Evolutionary conservation across 2,329 filamentous ascomycete species (phyloP), one percentile per base, ranked within the genome.

Genomic region (Fusarium pseudoanthophilum): DNA sequence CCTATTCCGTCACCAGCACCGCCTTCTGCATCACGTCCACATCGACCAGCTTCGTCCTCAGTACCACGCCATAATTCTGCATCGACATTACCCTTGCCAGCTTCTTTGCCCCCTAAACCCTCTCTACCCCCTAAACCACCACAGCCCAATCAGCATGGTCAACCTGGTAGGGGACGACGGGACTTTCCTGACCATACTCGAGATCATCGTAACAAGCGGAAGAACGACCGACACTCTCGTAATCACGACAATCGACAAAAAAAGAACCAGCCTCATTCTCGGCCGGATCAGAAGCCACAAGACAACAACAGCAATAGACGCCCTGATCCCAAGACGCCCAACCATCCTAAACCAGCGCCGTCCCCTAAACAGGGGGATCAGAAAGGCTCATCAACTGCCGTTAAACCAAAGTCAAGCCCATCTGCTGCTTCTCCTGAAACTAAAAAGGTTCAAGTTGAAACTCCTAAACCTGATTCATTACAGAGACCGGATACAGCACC

Each of bases 101-200:
- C 80, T n/a, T 78, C 76, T 11, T 77, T 82, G 13, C 80, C 80
- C 11, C 79, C 80, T 10, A 82, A 79, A 51, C 80, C 80, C 6
- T 77, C 80, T 51, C 75, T 80, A 18, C 79, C 79, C 6, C 76
- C 79, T 18, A 81, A 80, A 52, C 79, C 79, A 10, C 70, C 80
- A 73, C 24, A 77, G 21, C 59, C 69, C n/a, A 68, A 64, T 15
- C 67, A 69, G 51, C 67, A 69, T 49, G 65, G 65, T 20, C 67
- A 66, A 34, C 48, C 60, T n/a, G 66, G 70, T 42, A 59, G 77
- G 57, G 78, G 72, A 34, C 66, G 71, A 16, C 76, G 76, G 37
- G 76, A 79, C 42, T 77, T 79, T 51, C 64, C 75, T 18, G 77
- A 80, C 16, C 63, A 77, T 26, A 70, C 76, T 45, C 78, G 77